Conservation (phyloP, 2,329 filamentous ascomycete species). For the Phialophora chinensis region DNA sequence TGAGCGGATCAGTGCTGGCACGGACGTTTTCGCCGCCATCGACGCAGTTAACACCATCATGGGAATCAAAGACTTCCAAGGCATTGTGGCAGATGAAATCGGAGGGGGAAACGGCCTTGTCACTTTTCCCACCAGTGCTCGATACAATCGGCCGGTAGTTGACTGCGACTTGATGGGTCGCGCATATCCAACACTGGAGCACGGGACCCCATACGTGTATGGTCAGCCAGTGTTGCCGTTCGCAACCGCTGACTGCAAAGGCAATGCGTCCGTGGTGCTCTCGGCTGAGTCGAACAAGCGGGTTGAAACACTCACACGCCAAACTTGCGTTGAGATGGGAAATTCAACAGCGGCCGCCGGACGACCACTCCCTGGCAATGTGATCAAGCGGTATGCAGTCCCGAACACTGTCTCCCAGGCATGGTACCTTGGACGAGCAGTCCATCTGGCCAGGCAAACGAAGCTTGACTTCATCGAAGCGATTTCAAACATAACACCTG, state of each 20-base stretch:
- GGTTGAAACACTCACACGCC: conserved; percentile 41
- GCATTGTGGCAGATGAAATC: conserved; percentile 46
- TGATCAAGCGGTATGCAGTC: conserved; percentile 41
- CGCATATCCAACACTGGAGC: conserved; percentile 55
- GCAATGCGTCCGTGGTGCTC: conserved; percentile 46
- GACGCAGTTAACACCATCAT: conserved; percentile 47
- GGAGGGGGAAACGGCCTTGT: conserved; percentile 49
- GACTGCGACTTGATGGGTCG: conserved; percentile 58
- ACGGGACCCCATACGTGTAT: conserved; percentile 53
- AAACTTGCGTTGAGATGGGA: conserved; percentile 41
- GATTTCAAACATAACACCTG: conserved; percentile 39
- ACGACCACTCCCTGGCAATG: conserved; percentile 37
- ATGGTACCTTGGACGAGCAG: conserved; percentile 44
- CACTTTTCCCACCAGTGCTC: conserved; percentile 41
- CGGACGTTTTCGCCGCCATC: conserved; percentile 42
- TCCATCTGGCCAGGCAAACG: conserved; percentile 39
- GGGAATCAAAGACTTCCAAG: conserved; percentile 46
- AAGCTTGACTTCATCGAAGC: conserved; percentile 49
- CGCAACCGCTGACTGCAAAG: conserved; percentile 50
- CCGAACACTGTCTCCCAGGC: conserved; percentile 44
- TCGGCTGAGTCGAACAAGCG: conserved; percentile 40
- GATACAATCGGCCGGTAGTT: conserved; percentile 49
- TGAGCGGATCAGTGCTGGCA: conserved; percentile 41
- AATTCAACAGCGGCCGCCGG: conserved; percentile 38
- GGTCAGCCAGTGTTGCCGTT: conserved; percentile 50